A percentile compares a stretch with the other conserved stretches of the same genome.
phyloP scores from a whole-genome alignment of 331 rosid genomes.

The Erythrophleum ivorense region DNA sequence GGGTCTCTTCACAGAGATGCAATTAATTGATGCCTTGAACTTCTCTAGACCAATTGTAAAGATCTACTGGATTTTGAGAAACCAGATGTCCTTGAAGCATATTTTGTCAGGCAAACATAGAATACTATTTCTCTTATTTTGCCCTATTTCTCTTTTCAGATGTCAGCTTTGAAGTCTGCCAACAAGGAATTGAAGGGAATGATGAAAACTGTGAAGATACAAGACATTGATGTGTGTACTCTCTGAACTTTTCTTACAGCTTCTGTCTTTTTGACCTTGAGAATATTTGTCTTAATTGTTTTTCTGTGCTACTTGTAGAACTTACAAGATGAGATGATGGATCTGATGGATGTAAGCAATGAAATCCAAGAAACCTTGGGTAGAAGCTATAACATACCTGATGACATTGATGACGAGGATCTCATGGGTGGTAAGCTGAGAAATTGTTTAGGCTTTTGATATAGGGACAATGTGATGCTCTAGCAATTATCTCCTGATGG shows the following conservation, averaged over 20 bases:
- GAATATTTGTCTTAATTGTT: slow-evolving; percentile 35
- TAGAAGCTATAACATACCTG: slow-evolving; percentile 89
- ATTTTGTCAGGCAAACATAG: slow-evolving; percentile 23
- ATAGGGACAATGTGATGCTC: background rate
- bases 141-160: slow-evolving; percentile 47
- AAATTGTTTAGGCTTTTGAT: slow-evolving; percentile 31
- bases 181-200: slow-evolving; percentile 91
- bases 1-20: slow-evolving; percentile 52
- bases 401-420: slow-evolving; percentile 87
- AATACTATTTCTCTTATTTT: slow-evolving; percentile 30
- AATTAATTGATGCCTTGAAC: slow-evolving; percentile 40
- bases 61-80: slow-evolving; percentile 44
- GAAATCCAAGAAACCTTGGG: slow-evolving; percentile 57
- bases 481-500: background rate
- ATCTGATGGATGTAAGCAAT: slow-evolving; percentile 77
- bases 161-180: slow-evolving; percentile 88
- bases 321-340: slow-evolving; percentile 96
- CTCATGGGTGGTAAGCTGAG: slow-evolving; percentile 90
- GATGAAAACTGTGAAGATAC: slow-evolving; percentile 92
- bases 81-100: slow-evolving; percentile 31
- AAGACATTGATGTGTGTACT: slow-evolving; percentile 78
- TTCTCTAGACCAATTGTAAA: slow-evolving; percentile 29
- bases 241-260: slow-evolving; percentile 13
- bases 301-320: slow-evolving; percentile 50
- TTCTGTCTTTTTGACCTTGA: slow-evolving; percentile 22